A percentile compares a stretch with the other conserved stretches of the same genome.
Conservation (phyloP, 139 green algal species). For the Picochlorum sp. region DNA sequence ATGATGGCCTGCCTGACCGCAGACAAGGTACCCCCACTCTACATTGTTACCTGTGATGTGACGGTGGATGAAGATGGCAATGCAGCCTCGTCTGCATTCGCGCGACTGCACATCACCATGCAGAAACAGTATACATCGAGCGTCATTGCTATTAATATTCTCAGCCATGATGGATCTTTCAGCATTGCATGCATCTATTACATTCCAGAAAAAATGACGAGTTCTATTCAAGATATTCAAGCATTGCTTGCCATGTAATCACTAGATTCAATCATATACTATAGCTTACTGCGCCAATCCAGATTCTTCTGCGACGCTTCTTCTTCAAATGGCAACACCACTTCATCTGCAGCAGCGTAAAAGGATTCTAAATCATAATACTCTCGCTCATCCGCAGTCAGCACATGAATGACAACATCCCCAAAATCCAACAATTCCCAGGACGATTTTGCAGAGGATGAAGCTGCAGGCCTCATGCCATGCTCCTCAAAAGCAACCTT, state of each 20-base stretch:
- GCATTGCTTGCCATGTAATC: neutral
- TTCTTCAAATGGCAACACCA: constrained; percentile 29
- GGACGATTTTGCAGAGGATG: constrained; percentile 2
- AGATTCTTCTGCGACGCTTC: neutral
- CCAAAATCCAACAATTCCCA: constrained; percentile 54
- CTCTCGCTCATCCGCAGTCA: constrained; percentile 47
- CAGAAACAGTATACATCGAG: too few relatives aligned
- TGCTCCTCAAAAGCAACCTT: constrained; percentile 32
- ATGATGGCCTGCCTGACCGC: too few relatives aligned
- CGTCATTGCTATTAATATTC: too few relatives aligned
- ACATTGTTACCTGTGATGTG: too few relatives aligned
- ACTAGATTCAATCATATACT: neutral
- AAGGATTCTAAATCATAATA: constrained; percentile 57
- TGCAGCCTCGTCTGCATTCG: too few relatives aligned
- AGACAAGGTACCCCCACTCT: too few relatives aligned
- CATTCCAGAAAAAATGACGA: too few relatives aligned
- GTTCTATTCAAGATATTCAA: too few relatives aligned
- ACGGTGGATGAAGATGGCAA: too few relatives aligned
- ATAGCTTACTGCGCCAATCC: neutral
- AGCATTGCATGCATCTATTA: too few relatives aligned
- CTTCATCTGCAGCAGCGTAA: constrained; percentile 54
- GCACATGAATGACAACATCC: constrained; percentile 52
- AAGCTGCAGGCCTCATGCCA: neutral
- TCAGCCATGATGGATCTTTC: too few relatives aligned
- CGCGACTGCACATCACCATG: too few relatives aligned